phyloP scores from a whole-genome alignment of 345 rosid species.

The Arabidopsis thaliana region DNA sequence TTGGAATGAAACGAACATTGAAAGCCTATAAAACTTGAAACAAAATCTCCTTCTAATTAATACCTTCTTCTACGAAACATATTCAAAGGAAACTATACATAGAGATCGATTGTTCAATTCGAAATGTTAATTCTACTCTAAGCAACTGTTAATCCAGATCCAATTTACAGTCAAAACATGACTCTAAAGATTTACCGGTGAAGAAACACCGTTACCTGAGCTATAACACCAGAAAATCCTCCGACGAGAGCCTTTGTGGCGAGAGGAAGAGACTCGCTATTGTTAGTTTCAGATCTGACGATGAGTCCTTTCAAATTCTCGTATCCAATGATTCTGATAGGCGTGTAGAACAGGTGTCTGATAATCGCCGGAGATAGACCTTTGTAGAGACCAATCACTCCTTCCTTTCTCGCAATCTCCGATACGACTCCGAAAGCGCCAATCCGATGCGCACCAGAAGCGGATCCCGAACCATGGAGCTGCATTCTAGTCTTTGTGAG shows the following conservation, averaged over 20 bases:
- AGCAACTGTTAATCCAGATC: neutral
- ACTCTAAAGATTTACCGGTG: neutral
- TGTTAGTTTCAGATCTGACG: constrained; percentile 30
- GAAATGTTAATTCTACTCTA: neutral
- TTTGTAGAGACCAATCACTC: constrained; percentile 61
- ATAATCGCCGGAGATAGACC: constrained; percentile 81
- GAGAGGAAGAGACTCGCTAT: constrained; percentile 62
- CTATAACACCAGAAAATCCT: constrained; percentile 79
- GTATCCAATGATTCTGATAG: constrained; percentile 81
- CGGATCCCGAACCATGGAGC: constrained; percentile 50
- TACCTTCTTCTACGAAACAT: neutral
- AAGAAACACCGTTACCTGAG: constrained; percentile 62
- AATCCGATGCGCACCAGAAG: constrained; percentile 28
- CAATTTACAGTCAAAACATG: neutral
- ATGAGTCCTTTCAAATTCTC: constrained; percentile 66
- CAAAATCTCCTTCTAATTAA: neutral
- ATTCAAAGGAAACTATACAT: neutral
- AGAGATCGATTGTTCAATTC: neutral
- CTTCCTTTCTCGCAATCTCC: constrained; percentile 60
- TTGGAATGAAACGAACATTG: neutral
- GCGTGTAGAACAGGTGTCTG: constrained; percentile 81
- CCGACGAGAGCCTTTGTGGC: constrained; percentile 66
- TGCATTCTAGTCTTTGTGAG: constrained; percentile 87
- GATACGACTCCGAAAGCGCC: constrained; percentile 50
- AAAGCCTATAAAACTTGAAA: neutral